phyloP scores from a whole-genome alignment of 2,329 filamentous ascomycete genomes.

The Alternaria ethzedia region DNA sequence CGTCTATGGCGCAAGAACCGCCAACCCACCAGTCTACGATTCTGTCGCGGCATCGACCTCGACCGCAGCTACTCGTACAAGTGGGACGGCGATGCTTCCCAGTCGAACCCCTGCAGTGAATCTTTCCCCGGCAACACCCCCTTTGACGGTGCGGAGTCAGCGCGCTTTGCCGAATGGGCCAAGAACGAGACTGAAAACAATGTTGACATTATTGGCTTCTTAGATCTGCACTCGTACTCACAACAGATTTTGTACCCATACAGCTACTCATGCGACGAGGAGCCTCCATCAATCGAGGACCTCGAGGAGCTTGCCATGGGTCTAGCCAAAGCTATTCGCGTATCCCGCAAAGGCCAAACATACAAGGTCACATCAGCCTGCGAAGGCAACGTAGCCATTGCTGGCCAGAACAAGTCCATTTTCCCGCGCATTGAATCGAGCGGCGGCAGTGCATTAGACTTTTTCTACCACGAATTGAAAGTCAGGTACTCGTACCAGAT shows the following conservation, averaged over 20 bases:
- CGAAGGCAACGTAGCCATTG: slow-evolving; percentile 70
- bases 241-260: slow-evolving; percentile 95
- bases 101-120: slow-evolving; percentile 85
- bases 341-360: slow-evolving; percentile 74
- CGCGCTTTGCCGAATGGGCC: slow-evolving; percentile 79
- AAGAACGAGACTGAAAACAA: slow-evolving; percentile 75
- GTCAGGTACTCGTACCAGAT: slow-evolving; percentile 91
- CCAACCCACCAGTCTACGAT: slow-evolving; percentile 79
- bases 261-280: slow-evolving; percentile 77
- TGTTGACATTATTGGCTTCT: slow-evolving; percentile 78
- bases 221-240: slow-evolving; percentile 94
- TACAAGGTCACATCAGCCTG: slow-evolving; percentile 80
- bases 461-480: slow-evolving; percentile 87
- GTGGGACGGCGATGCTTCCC: slow-evolving; percentile 73
- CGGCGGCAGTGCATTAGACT: slow-evolving; percentile 89
- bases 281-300: slow-evolving; percentile 88
- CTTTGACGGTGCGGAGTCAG: slow-evolving; percentile 83
- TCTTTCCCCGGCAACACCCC: slow-evolving; percentile 83
- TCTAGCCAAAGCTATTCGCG: slow-evolving; percentile 84
- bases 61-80: slow-evolving; percentile 85
- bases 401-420: slow-evolving; percentile 39
- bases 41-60: slow-evolving; percentile 87
- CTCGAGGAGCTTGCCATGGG: slow-evolving; percentile 88
- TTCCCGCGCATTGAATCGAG: slow-evolving; percentile 70
- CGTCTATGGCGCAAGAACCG: slow-evolving; percentile 94